Evolutionary conservation across 2,329 filamentous ascomycete species (phyloP), one percentile per base, ranked within the genome.

Genomic region (Didymella keratinophila): DNA sequence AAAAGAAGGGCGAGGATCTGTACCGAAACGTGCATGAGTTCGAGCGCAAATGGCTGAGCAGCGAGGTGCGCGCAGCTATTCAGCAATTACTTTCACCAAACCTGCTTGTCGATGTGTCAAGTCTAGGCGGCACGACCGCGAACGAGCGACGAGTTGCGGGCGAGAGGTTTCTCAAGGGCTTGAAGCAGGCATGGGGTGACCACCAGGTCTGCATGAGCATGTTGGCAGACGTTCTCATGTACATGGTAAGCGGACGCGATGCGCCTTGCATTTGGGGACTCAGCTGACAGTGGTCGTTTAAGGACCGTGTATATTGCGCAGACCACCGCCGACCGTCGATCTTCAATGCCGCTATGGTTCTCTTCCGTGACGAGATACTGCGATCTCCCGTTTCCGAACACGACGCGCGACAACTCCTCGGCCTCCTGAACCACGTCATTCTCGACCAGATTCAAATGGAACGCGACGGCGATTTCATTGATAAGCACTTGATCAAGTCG

Each of bases 141-240:
- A 90, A 90, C 67, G 93, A 97, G 78, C 86, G 91, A 54, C 84
- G 91, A 45, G 85, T 89, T 42, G 89, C 90, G 34, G 93, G 93
- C 46, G 93, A 97, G 77, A 88, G 85, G 71, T 96, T 98, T 64
- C 78, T 99, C 58, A 86, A 86, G 54, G 89, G 87, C 0, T 77
- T 98, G 14, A 89, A 89, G 67, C 83, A 88, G 57, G 87, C 89
- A 2, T 99, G 93, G 92, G 87, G 93, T 60, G 90, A 96, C 62
- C 93, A 99, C 73, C 91, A 93, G 73, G 86, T 91, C 56, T 93
- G 91, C 43, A 97, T 97, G 91, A 93, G 92, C 72, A 98, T 98
- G 94, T 89, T 92, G 49, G 93, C 93, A 4, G 95, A 98, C 76
- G 92, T 98, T 30, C 83, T 98, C 50, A 97, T 98, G 93, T 97